These are phyloP conservation scores for Ogataea angusta DNA, from an alignment of 805 yeast species.

Conservation along the genomic window DNA sequence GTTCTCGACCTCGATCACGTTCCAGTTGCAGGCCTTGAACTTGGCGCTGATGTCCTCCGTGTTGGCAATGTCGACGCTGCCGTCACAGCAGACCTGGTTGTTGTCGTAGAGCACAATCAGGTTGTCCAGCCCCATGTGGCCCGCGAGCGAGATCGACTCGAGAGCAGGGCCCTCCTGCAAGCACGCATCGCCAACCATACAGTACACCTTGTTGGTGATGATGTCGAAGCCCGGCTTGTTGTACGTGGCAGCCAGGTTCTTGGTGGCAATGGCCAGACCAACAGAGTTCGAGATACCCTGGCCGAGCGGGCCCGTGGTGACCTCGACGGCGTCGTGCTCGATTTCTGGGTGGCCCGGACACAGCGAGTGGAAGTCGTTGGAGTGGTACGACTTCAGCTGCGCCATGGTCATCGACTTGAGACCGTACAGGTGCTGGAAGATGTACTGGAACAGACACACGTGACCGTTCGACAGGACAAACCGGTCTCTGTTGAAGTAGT, in stretches of 20 bases:
- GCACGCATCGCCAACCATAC: conserved; percentile 95
- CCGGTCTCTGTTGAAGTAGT: conserved; percentile 93
- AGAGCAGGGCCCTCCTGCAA: conserved; percentile 96
- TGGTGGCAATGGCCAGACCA: conserved; percentile 93
- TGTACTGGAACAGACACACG: conserved; percentile 86
- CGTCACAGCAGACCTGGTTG: conserved; percentile 96
- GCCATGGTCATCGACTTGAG: conserved; percentile 70
- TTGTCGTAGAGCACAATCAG: conserved; percentile 94
- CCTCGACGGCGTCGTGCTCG: conserved; percentile 91
- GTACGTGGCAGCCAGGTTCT: conserved; percentile 85
- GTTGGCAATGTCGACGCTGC: conserved; percentile 84
- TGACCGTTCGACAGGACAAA: conserved; percentile 96
- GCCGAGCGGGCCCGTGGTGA: conserved; percentile 98
- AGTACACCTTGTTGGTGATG: conserved; percentile 72
- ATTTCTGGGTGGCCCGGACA: conserved; percentile 98
- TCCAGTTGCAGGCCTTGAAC: conserved; percentile 94
- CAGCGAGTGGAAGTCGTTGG: conserved; percentile 78
- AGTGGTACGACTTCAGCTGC: conserved; percentile 74
- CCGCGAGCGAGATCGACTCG: conserved; percentile 93
- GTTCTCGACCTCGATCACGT: conserved; percentile 61
- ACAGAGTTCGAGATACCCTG: conserved; percentile 97
- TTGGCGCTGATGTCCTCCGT: conserved; percentile 88
- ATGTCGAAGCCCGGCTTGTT: conserved; percentile 80
- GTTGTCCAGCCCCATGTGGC: conserved; percentile 89
- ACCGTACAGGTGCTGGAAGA: conserved; percentile 82